Evolutionary conservation across 495 filamentous ascomycete genomes (phyloP).

Genomic region (Podospora pseudopauciseta): DNA sequence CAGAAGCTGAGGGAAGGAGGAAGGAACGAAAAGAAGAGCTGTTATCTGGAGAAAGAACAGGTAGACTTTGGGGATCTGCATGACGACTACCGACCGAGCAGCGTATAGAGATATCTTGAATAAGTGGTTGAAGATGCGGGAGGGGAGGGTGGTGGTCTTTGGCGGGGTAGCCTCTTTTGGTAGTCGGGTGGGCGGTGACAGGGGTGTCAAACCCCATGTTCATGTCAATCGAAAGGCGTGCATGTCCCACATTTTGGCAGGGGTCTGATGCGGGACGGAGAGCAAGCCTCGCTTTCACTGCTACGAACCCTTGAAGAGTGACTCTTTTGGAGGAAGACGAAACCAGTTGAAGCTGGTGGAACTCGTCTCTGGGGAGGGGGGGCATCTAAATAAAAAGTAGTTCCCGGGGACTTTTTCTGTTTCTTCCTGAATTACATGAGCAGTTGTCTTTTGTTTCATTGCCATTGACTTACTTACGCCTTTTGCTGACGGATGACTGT

Average conservation of each 20-base stretch:
- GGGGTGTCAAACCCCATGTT: constrained; percentile 7
- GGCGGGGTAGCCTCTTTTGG: neutral
- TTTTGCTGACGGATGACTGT: neutral
- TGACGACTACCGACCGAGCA: neutral
- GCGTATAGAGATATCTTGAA: constrained; percentile 1
- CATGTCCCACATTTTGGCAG: constrained; percentile 16
- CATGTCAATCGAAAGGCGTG: constrained; percentile 39
- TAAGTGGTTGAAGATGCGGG: constrained; percentile 13
- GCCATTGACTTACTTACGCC: neutral
- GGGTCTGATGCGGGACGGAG: constrained; percentile 4
- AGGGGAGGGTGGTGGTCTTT: neutral
- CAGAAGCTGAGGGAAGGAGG: neutral
- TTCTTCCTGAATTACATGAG: neutral
- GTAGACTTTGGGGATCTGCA: neutral
- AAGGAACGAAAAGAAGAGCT: neutral
- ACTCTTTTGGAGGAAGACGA: constrained; percentile 18
- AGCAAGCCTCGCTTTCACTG: constrained; percentile 14
- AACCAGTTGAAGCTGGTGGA: constrained; percentile 26
- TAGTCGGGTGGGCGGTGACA: constrained; percentile 19
- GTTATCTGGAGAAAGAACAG: neutral
- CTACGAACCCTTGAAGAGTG: constrained; percentile 14
- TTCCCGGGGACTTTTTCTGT: neutral
- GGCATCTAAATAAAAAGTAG: constrained; percentile 21
- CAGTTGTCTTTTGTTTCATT: neutral
- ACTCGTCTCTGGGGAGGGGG: constrained; percentile 9